Evolutionary conservation across 2,329 filamentous ascomycete species (phyloP), one percentile per base, ranked within the genome.

Genomic region (Pseudopyricularia cyperi): DNA sequence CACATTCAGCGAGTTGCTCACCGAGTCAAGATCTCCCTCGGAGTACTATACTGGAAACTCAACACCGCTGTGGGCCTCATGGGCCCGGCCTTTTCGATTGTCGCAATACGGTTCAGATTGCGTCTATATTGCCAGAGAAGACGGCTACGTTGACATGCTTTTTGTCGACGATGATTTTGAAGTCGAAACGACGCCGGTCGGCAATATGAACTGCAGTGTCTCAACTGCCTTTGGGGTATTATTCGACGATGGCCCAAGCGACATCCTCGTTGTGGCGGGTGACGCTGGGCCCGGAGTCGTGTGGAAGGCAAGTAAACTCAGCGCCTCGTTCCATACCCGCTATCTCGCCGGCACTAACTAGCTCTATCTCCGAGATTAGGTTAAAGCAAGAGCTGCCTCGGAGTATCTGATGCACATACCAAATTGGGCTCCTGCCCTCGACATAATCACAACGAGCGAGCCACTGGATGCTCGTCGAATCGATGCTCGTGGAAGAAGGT

Each of bases 81-180:
- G 91, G 90, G 81, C 88, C 28, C 79, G 87, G 54, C 86, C 89
- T 2, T 76, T 80, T 54, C 82, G 91, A 7, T 76, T 81, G 24
- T 75, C 75, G 54, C 67, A 71, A 12, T 85, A 83, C 52, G 74
- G 71, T 17, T 80, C 82, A 34, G 93, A 97, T 61, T 81, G 84
- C 54, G 81, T 97, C 48, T 95, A 93, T 61, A 71, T 98, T 15
- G 87, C 85, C 11, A 81, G 90, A 52, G 91, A 97, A 67, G 91
- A 97, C 62, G 93, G 93, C 3, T 71, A 83, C 48, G 75, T 96
- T 9, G 77, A 83, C 52, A 87, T 85, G 57, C 67, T 91, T 4
- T 82, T 89, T 57, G 80, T 88, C 54, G 77, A 79, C 44, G 74
- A 74, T 6, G 71, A 70, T 78, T 57, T 64, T 83, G 51, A 72